These are phyloP conservation scores for Colletotrichum simmondsii DNA, from an alignment of 2,329 filamentous ascomycete species.

Conservation along the genomic window DNA sequence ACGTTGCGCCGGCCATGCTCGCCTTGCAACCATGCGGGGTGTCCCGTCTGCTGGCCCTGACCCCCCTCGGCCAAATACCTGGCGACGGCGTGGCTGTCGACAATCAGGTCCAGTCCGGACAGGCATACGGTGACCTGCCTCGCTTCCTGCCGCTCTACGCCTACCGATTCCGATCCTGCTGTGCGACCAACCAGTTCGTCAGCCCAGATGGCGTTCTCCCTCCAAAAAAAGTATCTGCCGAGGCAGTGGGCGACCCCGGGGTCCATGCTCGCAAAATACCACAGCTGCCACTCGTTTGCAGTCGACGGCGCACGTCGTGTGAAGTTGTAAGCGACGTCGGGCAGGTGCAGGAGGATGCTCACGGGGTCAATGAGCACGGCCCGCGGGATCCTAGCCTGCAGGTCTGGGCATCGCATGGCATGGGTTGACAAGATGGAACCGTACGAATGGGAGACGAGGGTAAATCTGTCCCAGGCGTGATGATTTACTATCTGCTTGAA, in stretches of 20 bases:
- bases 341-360: conserved; percentile 74
- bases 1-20: conserved; percentile 23
- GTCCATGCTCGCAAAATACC: conserved; percentile 77
- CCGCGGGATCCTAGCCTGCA: conserved; percentile 62
- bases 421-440: conserved; percentile 73
- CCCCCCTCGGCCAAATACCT: conserved; percentile 58
- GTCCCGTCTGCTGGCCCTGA: conserved; percentile 14
- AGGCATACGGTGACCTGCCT: conserved; percentile 66
- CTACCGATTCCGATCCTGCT: background rate
- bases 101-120: conserved; percentile 71
- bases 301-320: conserved; percentile 60
- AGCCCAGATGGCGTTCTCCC: conserved; percentile 76
- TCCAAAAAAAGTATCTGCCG: conserved; percentile 77
- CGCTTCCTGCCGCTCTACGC: conserved; percentile 35
- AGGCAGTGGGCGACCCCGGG: conserved; percentile 74
- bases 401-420: conserved; percentile 60
- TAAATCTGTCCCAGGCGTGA: conserved; percentile 68
- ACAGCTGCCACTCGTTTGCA: conserved; percentile 78
- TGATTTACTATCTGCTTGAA: conserved; percentile 66
- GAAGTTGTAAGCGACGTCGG: conserved; percentile 79
- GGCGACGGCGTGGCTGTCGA: conserved; percentile 68
- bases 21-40: conserved; percentile 35
- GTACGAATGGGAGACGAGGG: conserved; percentile 70
- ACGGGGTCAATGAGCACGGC: conserved; percentile 70
- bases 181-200: conserved; percentile 62